Evolutionary conservation across 1,284 basidiomycete species (phyloP).

Genomic region (Melampsora larici-populina): DNA sequence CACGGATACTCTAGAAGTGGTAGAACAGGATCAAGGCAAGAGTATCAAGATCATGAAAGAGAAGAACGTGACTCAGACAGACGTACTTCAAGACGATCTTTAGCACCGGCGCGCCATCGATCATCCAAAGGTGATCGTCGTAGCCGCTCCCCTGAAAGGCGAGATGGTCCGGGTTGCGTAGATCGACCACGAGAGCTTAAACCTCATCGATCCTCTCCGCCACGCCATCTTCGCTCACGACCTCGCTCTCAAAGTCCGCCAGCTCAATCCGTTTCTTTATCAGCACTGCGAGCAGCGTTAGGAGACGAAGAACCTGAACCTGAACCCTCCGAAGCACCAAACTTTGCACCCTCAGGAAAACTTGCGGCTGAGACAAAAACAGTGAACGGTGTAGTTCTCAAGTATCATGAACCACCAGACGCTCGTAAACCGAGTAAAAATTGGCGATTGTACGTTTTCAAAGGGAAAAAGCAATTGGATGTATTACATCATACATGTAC

Average conservation of each 20-base stretch:
- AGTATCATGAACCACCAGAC: slow-evolving; percentile 98
- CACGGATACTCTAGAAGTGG: too few species aligned
- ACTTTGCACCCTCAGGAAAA: slow-evolving; percentile 81
- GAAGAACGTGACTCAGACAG: not conserved
- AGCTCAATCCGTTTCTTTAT: not conserved
- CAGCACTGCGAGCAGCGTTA: not conserved
- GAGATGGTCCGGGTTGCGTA: not conserved
- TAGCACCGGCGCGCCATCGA: not conserved
- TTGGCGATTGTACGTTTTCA: slow-evolving; percentile 97
- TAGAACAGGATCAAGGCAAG: not conserved
- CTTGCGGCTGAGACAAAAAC: slow-evolving; percentile 93
- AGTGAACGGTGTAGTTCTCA: slow-evolving; percentile 79
- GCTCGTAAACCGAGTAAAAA: slow-evolving; percentile 78
- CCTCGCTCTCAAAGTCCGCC: not conserved
- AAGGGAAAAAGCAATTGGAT: slow-evolving; percentile 88
- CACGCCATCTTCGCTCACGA: not conserved
- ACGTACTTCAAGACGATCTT: not conserved
- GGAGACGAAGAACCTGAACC: not conserved
- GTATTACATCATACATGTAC: slow-evolving; percentile 76
- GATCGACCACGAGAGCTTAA: not conserved
- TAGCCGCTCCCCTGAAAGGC: not conserved
- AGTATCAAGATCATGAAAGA: not conserved
- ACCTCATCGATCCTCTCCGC: not conserved
- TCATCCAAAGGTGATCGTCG: not conserved
- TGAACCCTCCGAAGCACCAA: slow-evolving; percentile 61